These are phyloP conservation scores for Pseudogymnoascus sp. DNA, from an alignment of 2,329 filamentous ascomycete species.

Conservation along the genomic window DNA sequence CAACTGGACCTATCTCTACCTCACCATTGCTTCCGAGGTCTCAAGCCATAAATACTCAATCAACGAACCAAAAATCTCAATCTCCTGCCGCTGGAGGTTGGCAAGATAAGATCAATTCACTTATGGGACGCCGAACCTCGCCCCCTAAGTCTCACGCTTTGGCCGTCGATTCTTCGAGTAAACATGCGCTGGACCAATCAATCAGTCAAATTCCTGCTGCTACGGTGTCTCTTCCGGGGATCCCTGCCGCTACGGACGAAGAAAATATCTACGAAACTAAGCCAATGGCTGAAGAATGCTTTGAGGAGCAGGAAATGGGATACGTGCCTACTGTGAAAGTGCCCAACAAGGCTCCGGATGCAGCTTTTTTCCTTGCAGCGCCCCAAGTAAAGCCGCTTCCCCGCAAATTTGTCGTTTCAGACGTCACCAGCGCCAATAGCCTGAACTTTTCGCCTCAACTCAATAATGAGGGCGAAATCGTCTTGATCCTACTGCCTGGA, in stretches of 20 bases:
- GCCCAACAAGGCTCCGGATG: conserved; percentile 53
- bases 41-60: conserved; percentile 29
- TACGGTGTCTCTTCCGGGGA: conserved; percentile 60
- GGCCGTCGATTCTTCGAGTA: conserved; percentile 59
- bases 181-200: conserved; percentile 55
- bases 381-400: conserved; percentile 48
- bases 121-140: conserved; percentile 58
- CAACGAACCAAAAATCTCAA: conserved; percentile 33
- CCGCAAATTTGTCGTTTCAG: conserved; percentile 39
- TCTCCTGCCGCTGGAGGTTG: conserved; percentile 36
- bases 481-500: conserved; percentile 41
- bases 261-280: conserved; percentile 48
- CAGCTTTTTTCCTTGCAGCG: conserved; percentile 53
- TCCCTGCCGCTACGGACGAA: conserved; percentile 24
- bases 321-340: conserved; percentile 64
- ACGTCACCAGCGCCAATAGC: conserved; percentile 40
- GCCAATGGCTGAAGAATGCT: conserved; percentile 69
- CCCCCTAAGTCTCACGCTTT: conserved; percentile 51
- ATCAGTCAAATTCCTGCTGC: conserved; percentile 35
- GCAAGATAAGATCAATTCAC: conserved; percentile 77
- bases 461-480: conserved; percentile 31
- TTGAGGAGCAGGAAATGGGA: conserved; percentile 73
- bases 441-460: conserved; percentile 34
- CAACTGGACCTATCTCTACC: conserved; percentile 16
- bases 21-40: conserved; percentile 15